Base-by-base conservation (phyloP, 371 early-diverging fungal species). In the Cladochytrium tenue region DNA sequence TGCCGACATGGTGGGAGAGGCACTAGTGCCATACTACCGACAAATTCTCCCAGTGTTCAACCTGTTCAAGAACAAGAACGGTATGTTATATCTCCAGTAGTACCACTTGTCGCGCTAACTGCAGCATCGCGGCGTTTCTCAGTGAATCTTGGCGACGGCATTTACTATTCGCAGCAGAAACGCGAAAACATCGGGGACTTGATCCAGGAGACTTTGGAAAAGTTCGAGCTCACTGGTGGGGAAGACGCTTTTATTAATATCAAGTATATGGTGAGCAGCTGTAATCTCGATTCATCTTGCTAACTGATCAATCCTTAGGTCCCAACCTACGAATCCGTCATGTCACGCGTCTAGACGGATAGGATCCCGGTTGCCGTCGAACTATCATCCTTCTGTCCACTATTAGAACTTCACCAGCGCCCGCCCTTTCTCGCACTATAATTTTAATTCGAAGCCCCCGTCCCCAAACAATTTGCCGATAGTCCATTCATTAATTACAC, bases 221-320 rank as follows among this genome's bases (percentile, higher is more conserved):
- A 83, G 71, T 81, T 85, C 74, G 85, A 85, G 70, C 64, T 83
- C 43, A 80, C 80, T 0, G 85, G 85, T 26, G 85, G 85, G 15
- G 85, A 85, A 66, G 85, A 85, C 59, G 85, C 85, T 20, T 85
- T 85, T 66, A 85, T 85, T 72, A 85, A 85, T 71, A 83, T 85
- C 76, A 85, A 85, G 68, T 85, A 85, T 68, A 85, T 85, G 85
- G 77, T 81, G 33, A 17, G 58, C 13, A n/a, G n/a, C 27, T 34
- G 1, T 51, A 7, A 27, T 2, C 26, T 62, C 30, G 50, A 32
- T 51, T 25, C 15, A 20, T 26, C 17, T 43, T 53, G 13, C 34
- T 57, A n/a, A 10, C n/a, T 25, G 25, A 66, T 23, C 32, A 51
- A 36, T 26, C 17, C 36, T 27, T 33, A 68, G 70, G 78, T 78